A percentile compares a stretch with the other conserved stretches of the same genome.
These are phyloP conservation scores for Didymella arachidicola DNA, from an alignment of 2,329 filamentous ascomycete species.

Conservation along the genomic window DNA sequence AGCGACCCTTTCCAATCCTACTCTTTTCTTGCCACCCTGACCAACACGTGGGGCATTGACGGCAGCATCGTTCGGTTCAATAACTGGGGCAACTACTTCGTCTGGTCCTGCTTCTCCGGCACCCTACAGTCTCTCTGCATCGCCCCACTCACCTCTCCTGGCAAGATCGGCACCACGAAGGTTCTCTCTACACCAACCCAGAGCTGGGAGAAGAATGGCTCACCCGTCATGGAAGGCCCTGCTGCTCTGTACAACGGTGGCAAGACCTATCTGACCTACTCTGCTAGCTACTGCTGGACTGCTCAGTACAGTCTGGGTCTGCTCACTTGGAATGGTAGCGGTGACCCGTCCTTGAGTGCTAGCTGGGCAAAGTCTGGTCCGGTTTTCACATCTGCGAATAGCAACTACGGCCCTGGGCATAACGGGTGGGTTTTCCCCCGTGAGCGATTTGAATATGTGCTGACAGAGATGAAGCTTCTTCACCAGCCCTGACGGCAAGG, in stretches of 20 bases:
- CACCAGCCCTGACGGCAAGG: constrained; percentile 61
- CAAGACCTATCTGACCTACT: constrained; percentile 63
- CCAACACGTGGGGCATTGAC: constrained; percentile 58
- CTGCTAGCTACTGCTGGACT: constrained; percentile 66
- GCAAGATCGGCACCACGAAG: constrained; percentile 55
- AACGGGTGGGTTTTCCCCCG: constrained; percentile 51
- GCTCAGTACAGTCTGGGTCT: constrained; percentile 62
- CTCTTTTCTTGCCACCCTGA: constrained; percentile 59
- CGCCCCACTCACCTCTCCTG: constrained; percentile 51
- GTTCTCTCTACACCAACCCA: constrained; percentile 62
- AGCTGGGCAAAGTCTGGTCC: constrained; percentile 64
- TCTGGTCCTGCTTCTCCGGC: constrained; percentile 62
- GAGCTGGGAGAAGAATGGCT: constrained; percentile 60
- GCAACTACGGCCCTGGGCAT: constrained; percentile 65
- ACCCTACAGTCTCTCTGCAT: constrained; percentile 55
- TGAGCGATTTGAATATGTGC: background rate
- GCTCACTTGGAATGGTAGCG: constrained; percentile 60
- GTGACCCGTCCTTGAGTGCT: constrained; percentile 54
- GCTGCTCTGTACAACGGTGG: constrained; percentile 62
- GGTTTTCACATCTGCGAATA: constrained; percentile 62
- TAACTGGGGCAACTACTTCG: constrained; percentile 60
- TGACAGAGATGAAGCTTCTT: constrained; percentile 58
- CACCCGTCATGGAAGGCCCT: constrained; percentile 64
- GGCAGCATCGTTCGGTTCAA: constrained; percentile 61
- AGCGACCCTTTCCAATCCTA: constrained; percentile 61